Conservation (phyloP, 2,329 filamentous ascomycete genomes). For the Xylariaceae sp. region DNA sequence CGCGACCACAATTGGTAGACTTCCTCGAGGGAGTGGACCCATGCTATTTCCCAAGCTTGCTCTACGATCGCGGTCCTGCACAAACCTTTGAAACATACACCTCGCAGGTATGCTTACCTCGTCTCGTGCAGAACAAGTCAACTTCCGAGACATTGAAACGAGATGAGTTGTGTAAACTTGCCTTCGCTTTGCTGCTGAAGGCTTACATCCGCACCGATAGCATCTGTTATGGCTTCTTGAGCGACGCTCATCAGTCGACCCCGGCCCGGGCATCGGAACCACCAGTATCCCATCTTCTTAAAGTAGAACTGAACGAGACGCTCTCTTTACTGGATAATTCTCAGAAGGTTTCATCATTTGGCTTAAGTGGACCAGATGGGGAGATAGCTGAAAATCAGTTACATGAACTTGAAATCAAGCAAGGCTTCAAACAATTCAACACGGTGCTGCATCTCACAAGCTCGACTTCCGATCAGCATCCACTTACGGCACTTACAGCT, state of each 20-base stretch:
- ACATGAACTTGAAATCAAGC: background rate
- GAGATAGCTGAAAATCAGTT: background rate
- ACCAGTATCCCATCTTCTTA: background rate
- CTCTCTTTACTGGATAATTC: conserved; percentile 1
- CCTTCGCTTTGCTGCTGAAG: conserved; percentile 1
- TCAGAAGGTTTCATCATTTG: background rate
- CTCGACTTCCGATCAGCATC: background rate
- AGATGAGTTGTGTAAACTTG: background rate
- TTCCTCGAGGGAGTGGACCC: background rate
- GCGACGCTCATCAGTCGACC: background rate
- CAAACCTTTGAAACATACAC: background rate
- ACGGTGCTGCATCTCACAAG: conserved; percentile 1
- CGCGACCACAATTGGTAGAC: background rate
- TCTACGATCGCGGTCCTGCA: conserved; percentile 2
- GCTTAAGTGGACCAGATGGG: background rate
- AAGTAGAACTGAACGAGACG: background rate
- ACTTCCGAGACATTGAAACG: background rate
- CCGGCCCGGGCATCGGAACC: background rate
- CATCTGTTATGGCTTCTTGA: conserved; percentile 1
- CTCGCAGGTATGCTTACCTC: no score
- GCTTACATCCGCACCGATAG: conserved; percentile 2
- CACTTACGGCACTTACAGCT: background rate
- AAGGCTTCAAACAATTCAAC: background rate
- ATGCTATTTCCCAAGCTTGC: conserved; percentile 1
- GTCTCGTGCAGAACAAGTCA: background rate